Base-by-base conservation (phyloP, 192 early-diverging fungal species). In the Mortierella antarctica region DNA sequence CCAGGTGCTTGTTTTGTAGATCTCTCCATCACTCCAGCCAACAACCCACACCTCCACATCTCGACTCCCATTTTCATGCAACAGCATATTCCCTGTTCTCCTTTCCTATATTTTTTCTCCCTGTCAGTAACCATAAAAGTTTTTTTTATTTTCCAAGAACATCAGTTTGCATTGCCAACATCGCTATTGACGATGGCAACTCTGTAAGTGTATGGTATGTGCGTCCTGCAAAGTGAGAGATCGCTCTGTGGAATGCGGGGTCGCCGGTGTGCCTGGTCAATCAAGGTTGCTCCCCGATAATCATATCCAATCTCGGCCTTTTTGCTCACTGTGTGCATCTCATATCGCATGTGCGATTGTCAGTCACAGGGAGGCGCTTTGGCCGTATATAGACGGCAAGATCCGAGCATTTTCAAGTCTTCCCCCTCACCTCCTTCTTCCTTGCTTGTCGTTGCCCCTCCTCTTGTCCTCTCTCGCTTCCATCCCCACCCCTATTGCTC, bases 61-160 rank as follows among this genome's bases (percentile, higher is more conserved):
- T 51, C 50, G 11, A 15, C n/a, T 51, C 50, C n/a, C 4, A 51
- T 51, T 17, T 54, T 31, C 31, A 31, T 31, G 31, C 31, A 31
- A 31, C 31, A 31, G 31, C 23, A 17, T 59, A 59, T 59, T 59
- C 57, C 57, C 57, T 59, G 57, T 59, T 42, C 18, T 41, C 40
- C 39, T 42, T 31, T 20, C 50, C 62, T 64, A 7, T 64, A 50
- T 64, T 39, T 45, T 62, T 62, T 45, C 42, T 62, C 42, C 46
- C 21, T 49, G 61, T 48, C 61, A 62, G 21, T 64, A 48, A 46
- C 42, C 23, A 64, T 50, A 64, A 64, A 64, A 64, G 62, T 64
- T 64, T 48, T 45, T 45, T 46, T 64, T 64, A 18, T 39, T 39
- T 49, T 23, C 15, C 47, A 54, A 31, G 31, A 31, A 31, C 31